Percentiles rank a stretch among this genome's conserved stretches.
Evolutionary conservation across 805 yeast species (phyloP).

Genomic region (Pichia deserticola): DNA sequence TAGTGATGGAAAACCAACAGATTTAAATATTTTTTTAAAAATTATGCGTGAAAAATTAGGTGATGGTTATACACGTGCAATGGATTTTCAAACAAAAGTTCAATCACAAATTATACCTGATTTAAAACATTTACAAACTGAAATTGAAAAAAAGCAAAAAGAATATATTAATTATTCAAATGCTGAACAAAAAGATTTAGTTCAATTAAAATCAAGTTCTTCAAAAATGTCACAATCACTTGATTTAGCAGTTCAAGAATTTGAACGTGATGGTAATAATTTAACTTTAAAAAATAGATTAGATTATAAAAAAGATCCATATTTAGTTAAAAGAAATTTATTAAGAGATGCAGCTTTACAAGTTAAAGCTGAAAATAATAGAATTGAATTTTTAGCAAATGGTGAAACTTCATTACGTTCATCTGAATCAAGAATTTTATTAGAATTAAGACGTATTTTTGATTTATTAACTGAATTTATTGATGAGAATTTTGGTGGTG

Average conservation of each 20-base stretch:
- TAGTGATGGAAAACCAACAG: conserved; percentile 1
- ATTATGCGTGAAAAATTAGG: conserved; percentile 24
- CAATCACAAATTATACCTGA: conserved; percentile 35
- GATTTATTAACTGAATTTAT: conserved; percentile 23
- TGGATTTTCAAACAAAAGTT: conserved; percentile 33
- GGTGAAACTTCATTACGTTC: conserved; percentile 34
- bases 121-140: conserved; percentile 33
- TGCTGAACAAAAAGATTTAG: conserved; percentile 34
- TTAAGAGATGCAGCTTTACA: conserved; percentile 33
- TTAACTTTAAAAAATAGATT: conserved; percentile 12
- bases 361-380: conserved; percentile 38
- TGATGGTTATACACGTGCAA: conserved; percentile 26
- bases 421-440: conserved; percentile 37
- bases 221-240: conserved; percentile 23
- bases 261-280: conserved; percentile 9
- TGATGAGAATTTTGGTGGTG: conserved; percentile 24
- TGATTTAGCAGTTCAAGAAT: conserved; percentile 16
- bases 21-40: conserved; percentile 25
- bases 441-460: conserved; percentile 34
- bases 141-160: conserved; percentile 37
- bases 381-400: conserved; percentile 36
- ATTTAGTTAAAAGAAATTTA: conserved; percentile 33
- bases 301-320: conserved; percentile 40
- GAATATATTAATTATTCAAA: conserved; percentile 29
- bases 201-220: conserved; percentile 28